Base-by-base conservation (phyloP, 345 rosid genomes). In the Chamaenerion angustifolium region DNA sequence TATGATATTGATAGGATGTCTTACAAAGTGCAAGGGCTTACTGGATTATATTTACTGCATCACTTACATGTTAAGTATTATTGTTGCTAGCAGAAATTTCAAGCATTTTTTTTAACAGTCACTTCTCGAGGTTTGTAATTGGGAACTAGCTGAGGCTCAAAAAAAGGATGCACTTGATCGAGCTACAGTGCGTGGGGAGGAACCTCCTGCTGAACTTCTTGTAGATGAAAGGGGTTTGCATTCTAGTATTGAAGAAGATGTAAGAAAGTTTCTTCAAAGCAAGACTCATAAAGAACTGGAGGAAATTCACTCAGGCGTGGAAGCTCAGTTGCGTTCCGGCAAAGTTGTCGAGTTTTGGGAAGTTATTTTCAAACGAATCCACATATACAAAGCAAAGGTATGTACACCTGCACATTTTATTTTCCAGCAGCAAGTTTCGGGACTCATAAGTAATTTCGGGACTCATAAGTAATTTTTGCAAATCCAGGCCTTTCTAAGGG, bases 311-410 rank as follows among this genome's bases (percentile, higher is more conserved):
- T 70, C 72, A 15, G 73, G 83, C 50, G 85, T 92, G 11, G 96
- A 87, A 69, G 65, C 69, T 43, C 87, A 82, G 67, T 76, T 92
- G 79, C 86, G 73, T 57, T 79, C 87, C 58, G 96, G 98, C 44
- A 92, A 84, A 72, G 96, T 92, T 8, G 98, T 92, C 11, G 96
- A 87, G 71, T 92, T 86, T 61, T 90, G 98, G 98, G 95, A 90
- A 67, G 98, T 85, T 46, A 77, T 90, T 64, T 77, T 92, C 43
- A 87, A 80, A 64, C 83, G 98, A 46, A 87, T 92, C 27, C 81
- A 78, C 54, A 87, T 84, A 49, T 92, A 84, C 74, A 84, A 84
- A 56, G 96, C 96, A n/a, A 90, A 87, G 92, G 94, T 90, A 81
- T 4, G 56, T 54, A 21, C 58, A 13, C 27, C 47, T 27, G 46